These are phyloP conservation scores for Pseudonitzschia multiseries DNA, from an alignment of 108 stramenopile species.

Conservation along the genomic window DNA sequence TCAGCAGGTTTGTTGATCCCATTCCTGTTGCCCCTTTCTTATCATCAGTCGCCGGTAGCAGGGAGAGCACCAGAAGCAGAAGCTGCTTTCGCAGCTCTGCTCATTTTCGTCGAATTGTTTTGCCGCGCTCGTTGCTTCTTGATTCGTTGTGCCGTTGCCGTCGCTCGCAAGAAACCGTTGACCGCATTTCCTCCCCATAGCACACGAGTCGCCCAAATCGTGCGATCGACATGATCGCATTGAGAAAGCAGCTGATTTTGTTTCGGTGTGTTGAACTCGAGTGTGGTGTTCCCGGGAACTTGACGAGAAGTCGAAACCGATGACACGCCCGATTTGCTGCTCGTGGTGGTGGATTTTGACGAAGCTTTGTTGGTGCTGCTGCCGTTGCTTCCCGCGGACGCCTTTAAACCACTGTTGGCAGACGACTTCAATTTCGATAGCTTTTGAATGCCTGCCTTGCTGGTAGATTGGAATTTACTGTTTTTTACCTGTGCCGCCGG, in stretches of 20 bases:
- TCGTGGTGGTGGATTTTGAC: constrained; percentile 3
- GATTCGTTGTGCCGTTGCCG: constrained; percentile 64
- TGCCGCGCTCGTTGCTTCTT: constrained; percentile 80
- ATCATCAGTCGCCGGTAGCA: constrained; percentile 20
- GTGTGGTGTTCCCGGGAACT: constrained; percentile 3
- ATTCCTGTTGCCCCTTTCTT: constrained; percentile 33
- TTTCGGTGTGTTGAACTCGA: constrained; percentile 28
- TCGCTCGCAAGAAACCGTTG: constrained; percentile 76
- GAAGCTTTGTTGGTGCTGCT: constrained; percentile 11
- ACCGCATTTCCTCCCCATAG: constrained; percentile 59
- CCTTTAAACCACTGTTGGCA: neutral
- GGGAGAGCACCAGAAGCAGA: constrained; percentile 13
- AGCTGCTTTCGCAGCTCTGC: constrained; percentile 14
- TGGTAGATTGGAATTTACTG: neutral
- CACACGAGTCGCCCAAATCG: constrained; percentile 61
- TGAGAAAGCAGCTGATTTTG: constrained; percentile 38
- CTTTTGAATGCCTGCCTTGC: neutral
- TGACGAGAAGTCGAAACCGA: neutral
- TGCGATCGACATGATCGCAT: constrained; percentile 52
- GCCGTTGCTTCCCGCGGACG: neutral
- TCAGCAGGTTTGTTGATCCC: neutral
- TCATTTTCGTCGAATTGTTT: constrained; percentile 34
- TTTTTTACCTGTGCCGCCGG: neutral
- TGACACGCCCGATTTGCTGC: neutral
- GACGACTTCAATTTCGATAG: constrained; percentile 15